Evolutionary conservation across 163 green algal species (phyloP), one percentile per base, ranked within the genome.

Genomic region (Chlamydomonas reinhardtii): DNA sequence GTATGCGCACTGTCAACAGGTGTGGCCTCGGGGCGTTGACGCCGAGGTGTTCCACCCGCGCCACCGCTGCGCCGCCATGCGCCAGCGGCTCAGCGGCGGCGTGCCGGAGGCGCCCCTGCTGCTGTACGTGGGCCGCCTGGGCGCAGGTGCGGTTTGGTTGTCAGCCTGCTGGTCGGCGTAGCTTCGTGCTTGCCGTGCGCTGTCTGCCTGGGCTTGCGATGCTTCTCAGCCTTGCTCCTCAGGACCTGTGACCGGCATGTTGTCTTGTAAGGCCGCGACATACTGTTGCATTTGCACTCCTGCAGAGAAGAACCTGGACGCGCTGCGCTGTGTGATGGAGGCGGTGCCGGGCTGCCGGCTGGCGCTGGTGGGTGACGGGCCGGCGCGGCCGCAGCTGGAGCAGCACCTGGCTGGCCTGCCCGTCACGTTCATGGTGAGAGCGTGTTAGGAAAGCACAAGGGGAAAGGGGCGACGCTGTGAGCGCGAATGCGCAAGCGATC

Each of bases 311-410:
- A 99, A 99, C 84, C 89, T 99, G 12, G 89, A 94, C 20, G 93
- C 94, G 22, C 88, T 99, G 65, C 97, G 96, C 85, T 87, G 84
- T 77, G 92, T 99, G 39, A 86, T 98, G 85, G 84, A 94, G 64
- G 65, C 87, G 29, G 34, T 84, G 34, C 89, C 95, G 34, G 86
- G 82, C 68, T 91, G 90, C 4, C 87, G 93, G 15, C 94, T 99
- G n/a, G 96, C 95, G 16, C 97, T 99, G 86, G 96, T 99, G 16
- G 98, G 98, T 15, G 97, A 99, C 82, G 98, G 98, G 15, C 98
- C 98, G 2, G 90, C 94, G 17, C 90, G 94, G 0, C 69, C 87
- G 8, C 92, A 98, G 81, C 95, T 99, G 48, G 90, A 99, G 92
- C 69, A 88, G 84, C 86, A 94, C 77, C 98, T 98, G 77, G 71